Conservation (phyloP, 2,329 filamentous ascomycete genomes). For the Epichloe amarillans region DNA sequence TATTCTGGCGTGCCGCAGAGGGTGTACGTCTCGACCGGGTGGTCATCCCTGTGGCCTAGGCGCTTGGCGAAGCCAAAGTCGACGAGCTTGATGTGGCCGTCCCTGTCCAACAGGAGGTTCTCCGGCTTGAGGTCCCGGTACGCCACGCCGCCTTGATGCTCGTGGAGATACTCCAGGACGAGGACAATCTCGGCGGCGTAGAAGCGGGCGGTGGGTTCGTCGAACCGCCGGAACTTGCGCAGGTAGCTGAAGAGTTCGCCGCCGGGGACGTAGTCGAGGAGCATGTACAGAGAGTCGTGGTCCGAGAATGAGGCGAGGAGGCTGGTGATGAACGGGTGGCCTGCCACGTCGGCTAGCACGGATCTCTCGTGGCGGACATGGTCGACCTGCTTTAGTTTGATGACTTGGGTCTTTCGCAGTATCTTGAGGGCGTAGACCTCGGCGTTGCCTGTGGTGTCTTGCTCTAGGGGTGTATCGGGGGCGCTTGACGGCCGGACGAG, state of each 20-base stretch:
- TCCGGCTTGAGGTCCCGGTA: conserved; percentile 76
- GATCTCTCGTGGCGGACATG: conserved; percentile 75
- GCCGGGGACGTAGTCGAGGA: conserved; percentile 71
- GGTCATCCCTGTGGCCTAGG: conserved; percentile 41
- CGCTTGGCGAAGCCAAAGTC: conserved; percentile 81
- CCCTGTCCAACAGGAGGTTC: conserved; percentile 63
- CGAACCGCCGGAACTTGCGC: conserved; percentile 63
- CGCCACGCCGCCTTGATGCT: conserved; percentile 62
- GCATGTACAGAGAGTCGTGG: conserved; percentile 65
- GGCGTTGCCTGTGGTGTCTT: conserved; percentile 18
- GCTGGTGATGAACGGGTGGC: conserved; percentile 72
- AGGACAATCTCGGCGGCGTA: conserved; percentile 76
- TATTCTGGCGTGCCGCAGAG: conserved; percentile 77
- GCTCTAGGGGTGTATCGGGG: conserved; percentile 19
- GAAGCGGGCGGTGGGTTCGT: conserved; percentile 65
- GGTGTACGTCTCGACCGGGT: conserved; percentile 60
- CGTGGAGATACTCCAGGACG: conserved; percentile 69
- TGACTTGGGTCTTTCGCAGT: conserved; percentile 57
- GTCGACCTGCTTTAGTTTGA: conserved; percentile 75
- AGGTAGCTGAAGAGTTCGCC: conserved; percentile 79
- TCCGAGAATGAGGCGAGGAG: conserved; percentile 71
- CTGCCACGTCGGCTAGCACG: conserved; percentile 63
- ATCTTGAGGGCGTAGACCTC: conserved; percentile 72
- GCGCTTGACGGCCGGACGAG: conserved; percentile 53
- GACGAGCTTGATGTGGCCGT: conserved; percentile 70